Evolutionary conservation across 257 asterid genomes (phyloP).

Genomic region (Nicotiana knightiana): DNA sequence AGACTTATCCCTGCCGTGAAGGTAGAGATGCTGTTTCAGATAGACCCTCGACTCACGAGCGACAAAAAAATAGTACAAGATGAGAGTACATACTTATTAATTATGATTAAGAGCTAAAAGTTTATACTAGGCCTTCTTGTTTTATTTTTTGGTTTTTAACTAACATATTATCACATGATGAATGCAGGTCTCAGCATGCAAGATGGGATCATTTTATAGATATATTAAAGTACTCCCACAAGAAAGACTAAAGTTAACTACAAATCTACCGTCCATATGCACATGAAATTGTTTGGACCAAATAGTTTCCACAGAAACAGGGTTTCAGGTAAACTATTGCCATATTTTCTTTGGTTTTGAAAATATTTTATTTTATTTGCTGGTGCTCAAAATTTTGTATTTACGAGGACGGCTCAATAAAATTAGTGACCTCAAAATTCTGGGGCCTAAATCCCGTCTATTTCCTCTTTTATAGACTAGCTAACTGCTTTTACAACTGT

Average conservation of each 20-base stretch:
- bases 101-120: not conserved
- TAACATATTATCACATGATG: constrained; percentile 14
- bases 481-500: not conserved
- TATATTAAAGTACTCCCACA: constrained; percentile 56
- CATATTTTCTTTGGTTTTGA: not conserved
- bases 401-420: too few species aligned
- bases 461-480: not conserved
- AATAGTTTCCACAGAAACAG: constrained; percentile 18
- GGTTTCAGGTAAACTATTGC: constrained; percentile 39
- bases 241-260: constrained; percentile 44
- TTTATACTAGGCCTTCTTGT: not conserved
- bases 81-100: not conserved
- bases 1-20: too few species aligned
- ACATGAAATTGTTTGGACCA: not conserved
- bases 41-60: too few species aligned
- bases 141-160: not conserved
- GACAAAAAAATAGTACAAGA: too few species aligned
- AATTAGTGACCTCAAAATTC: too few species aligned
- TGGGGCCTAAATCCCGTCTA: too few species aligned
- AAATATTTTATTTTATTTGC: not conserved
- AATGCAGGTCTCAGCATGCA: constrained; percentile 70
- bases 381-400: not conserved
- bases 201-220: constrained; percentile 53
- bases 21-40: too few species aligned
- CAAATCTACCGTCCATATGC: constrained; percentile 1